phyloP scores from a whole-genome alignment of 2,329 filamentous ascomycete species.

The Coleophoma crateriformis region DNA sequence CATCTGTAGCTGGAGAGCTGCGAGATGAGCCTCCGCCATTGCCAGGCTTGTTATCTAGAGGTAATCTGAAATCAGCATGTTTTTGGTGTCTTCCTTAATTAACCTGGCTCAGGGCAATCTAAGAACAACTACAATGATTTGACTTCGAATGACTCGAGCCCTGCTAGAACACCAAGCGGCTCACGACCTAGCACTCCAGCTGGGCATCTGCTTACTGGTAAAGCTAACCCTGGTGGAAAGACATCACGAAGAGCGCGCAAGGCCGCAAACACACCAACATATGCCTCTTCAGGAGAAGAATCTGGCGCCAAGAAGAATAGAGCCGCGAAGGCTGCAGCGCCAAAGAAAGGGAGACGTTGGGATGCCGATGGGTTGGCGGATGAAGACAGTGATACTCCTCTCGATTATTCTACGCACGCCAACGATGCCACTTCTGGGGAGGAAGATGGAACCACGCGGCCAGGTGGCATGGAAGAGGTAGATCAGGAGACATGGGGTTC shows the following conservation, averaged over 20 bases:
- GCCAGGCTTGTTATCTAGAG: slow-evolving; percentile 24
- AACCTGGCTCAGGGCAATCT: slow-evolving; percentile 13
- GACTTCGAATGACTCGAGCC: slow-evolving; percentile 53
- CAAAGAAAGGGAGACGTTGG: slow-evolving; percentile 89
- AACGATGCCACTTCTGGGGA: slow-evolving; percentile 48
- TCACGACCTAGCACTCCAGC: slow-evolving; percentile 77
- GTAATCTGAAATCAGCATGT: slow-evolving; percentile 4
- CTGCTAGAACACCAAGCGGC: slow-evolving; percentile 63
- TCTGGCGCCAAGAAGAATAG: slow-evolving; percentile 53
- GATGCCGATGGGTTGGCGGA: slow-evolving; percentile 82
- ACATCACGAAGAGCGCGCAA: slow-evolving; percentile 76
- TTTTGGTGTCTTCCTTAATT: not conserved
- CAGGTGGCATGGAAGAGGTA: slow-evolving; percentile 64
- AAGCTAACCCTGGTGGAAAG: slow-evolving; percentile 68
- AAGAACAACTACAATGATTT: slow-evolving; percentile 23
- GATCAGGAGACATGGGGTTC: slow-evolving; percentile 79
- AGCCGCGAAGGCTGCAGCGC: slow-evolving; percentile 43
- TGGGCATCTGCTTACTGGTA: slow-evolving; percentile 64
- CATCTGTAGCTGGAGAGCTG: slow-evolving; percentile 12
- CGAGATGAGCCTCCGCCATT: slow-evolving; percentile 46
- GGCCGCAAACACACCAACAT: slow-evolving; percentile 55
- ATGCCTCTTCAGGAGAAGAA: slow-evolving; percentile 82
- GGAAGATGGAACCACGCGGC: slow-evolving; percentile 40
- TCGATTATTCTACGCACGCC: slow-evolving; percentile 81
- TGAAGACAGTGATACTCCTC: slow-evolving; percentile 67